Evolutionary conservation across 73 alveolate species (phyloP).

Genomic region (Durusdinium trenchii): DNA sequence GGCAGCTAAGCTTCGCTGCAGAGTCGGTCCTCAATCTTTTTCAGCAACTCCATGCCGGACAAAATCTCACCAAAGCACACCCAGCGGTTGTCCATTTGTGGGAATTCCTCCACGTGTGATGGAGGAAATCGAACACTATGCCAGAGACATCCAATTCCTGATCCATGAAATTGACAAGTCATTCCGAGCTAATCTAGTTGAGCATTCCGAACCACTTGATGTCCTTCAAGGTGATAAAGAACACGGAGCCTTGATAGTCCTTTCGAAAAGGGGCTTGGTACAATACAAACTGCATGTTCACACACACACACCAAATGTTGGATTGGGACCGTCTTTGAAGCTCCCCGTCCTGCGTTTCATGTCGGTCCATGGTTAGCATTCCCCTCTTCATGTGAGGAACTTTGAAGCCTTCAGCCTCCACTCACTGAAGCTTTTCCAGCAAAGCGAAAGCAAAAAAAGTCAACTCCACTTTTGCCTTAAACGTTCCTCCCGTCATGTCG

Average conservation of each 20-base stretch:
- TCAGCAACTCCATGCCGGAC: conserved; percentile 75
- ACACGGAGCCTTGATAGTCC: conserved; percentile 85
- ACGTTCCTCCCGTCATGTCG: conserved; percentile 68
- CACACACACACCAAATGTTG: background rate
- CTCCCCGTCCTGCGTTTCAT: conserved; percentile 57
- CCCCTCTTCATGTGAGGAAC: conserved; percentile 80
- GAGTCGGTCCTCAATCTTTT: conserved; percentile 54
- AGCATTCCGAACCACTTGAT: too few species aligned
- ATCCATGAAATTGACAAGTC: too few species aligned
- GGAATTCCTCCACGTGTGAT: conserved; percentile 28
- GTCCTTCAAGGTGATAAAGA: conserved; percentile 90
- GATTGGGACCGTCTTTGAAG: too few species aligned
- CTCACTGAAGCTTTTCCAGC: background rate
- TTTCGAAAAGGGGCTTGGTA: background rate
- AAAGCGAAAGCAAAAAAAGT: background rate
- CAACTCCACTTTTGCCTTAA: background rate
- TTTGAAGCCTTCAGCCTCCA: conserved; percentile 72
- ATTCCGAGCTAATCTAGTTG: background rate
- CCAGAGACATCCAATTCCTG: too few species aligned
- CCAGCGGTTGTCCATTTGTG: conserved; percentile 82
- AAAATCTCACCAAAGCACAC: conserved; percentile 88
- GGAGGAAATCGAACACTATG: too few species aligned
- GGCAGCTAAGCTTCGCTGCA: too few species aligned
- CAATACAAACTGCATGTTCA: background rate
- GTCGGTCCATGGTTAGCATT: conserved; percentile 93